phyloP scores from a whole-genome alignment of 805 yeast species.

The Ogataea saltuana region DNA sequence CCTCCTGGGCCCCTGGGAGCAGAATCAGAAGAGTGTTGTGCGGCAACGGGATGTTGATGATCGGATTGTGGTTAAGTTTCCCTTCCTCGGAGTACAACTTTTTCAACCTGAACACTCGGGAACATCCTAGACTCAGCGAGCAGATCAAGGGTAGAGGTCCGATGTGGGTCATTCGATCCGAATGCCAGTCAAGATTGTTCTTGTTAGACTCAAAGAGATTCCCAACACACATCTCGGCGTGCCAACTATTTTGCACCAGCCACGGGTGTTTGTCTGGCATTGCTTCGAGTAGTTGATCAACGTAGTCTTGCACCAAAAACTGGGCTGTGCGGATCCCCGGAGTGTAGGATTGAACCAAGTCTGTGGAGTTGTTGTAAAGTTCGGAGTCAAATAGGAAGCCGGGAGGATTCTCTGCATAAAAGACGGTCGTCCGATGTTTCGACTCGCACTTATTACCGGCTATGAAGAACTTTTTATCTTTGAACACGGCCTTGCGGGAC shows the following conservation, averaged over 20 bases:
- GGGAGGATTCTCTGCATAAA: constrained; percentile 2
- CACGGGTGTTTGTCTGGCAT: constrained; percentile 33
- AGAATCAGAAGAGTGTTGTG: constrained; percentile 70
- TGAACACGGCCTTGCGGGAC: constrained; percentile 42
- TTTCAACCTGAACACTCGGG: constrained; percentile 64
- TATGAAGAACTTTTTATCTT: constrained; percentile 51
- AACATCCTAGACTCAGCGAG: constrained; percentile 67
- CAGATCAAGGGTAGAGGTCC: constrained; percentile 75
- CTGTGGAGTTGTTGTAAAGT: constrained; percentile 21
- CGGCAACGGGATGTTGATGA: constrained; percentile 58
- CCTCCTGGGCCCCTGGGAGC: constrained; percentile 82
- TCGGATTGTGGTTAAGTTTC: constrained; percentile 33
- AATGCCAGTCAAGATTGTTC: constrained; percentile 69
- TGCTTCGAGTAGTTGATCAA: constrained; percentile 35
- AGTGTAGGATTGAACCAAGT: constrained; percentile 22
- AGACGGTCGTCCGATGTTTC: constrained; percentile 48
- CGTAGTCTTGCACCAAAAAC: constrained; percentile 39
- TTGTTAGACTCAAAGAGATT: constrained; percentile 53
- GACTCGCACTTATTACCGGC: constrained; percentile 64
- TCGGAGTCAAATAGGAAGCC: constrained; percentile 30
- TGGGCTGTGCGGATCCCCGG: constrained; percentile 42
- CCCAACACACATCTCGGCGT: constrained; percentile 52
- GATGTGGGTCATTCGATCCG: constrained; percentile 68
- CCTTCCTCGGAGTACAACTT: constrained; percentile 34
- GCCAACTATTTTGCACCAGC: constrained; percentile 48